Base-by-base conservation (phyloP, 2,329 filamentous ascomycete genomes). In the Fusarium sp. region DNA sequence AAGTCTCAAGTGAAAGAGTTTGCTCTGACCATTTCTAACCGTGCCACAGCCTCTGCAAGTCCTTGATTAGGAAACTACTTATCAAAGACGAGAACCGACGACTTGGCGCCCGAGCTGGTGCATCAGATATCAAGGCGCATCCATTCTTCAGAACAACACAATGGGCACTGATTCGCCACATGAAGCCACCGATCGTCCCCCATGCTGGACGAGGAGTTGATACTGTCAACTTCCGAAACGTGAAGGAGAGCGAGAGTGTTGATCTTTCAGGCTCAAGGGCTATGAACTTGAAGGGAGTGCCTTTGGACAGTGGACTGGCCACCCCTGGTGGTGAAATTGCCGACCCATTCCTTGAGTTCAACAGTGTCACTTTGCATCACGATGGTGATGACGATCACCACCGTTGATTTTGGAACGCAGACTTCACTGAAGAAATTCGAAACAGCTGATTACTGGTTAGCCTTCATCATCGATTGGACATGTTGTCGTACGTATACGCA, bases 271-370 rank as follows among this genome's bases (percentile, higher is more conserved):
- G 88, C 20, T 85, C 88, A 4, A 85, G 82, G 70, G 80, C 82
- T 13, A 84, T 84, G 78, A 77, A 79, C 55, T 79, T 88, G 49
- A 93, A 93, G 81, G 93, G 94, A 3, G 93, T 97, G 14, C 93
- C 94, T 11, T 83, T 97, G 65, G 94, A 97, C 77, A 95, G 92
- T 45, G 93, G 93, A 2, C 84, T 97, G 55, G 89, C 92, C 3
- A 98, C 95, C 4, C 95, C 95, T 2, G 93, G 92, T 46, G 92
- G 87, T 40, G 95, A 98, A 78, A 78, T 91, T 40, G 85, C 88
- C 5, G 96, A 99, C 85, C 96, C 96, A 3, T 99, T 99, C 78
- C 93, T 98, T 80, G 96, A 98, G 80, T 99, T 99, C 82, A 99
- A 98, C 85, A 97, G 93, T 78, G 94, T 99, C 43, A 99, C 96